These are phyloP conservation scores for Malania oleifera DNA, from an alignment of 164 flowering plant species.

Conservation along the genomic window DNA sequence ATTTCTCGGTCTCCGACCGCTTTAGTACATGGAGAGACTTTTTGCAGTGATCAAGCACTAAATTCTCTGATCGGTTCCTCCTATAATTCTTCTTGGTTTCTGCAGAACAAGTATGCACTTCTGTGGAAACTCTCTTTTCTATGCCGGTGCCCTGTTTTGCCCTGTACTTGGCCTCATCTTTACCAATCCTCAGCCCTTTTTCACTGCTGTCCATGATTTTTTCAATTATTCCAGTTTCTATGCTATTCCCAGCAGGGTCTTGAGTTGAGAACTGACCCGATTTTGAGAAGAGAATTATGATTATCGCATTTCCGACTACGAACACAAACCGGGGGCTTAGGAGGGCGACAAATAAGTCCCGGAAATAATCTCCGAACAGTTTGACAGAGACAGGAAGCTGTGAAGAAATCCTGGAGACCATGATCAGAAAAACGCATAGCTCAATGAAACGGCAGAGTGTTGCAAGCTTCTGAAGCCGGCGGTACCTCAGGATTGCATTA, in stretches of 20 bases:
- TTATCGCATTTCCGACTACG: conserved; percentile 48
- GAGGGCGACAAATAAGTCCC: conserved; percentile 19
- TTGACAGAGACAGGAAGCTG: conserved; percentile 36
- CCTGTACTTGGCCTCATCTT: conserved; percentile 13
- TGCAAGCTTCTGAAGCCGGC: conserved; percentile 1
- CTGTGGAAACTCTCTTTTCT: neutral
- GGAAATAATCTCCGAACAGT: conserved; percentile 34
- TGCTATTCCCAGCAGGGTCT: neutral
- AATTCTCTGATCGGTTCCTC: conserved; percentile 33
- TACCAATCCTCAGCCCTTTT: conserved; percentile 5
- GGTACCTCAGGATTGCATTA: neutral
- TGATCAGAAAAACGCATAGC: conserved; percentile 21
- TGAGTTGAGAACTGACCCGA: conserved; percentile 38
- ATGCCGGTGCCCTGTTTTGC: conserved; percentile 24
- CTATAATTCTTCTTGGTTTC: conserved; percentile 10
- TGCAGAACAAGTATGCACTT: neutral
- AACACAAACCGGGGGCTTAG: conserved; percentile 52
- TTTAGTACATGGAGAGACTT: conserved; percentile 7
- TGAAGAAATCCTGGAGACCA: conserved; percentile 30
- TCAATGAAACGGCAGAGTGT: conserved; percentile 28
- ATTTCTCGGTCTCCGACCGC: conserved; percentile 27
- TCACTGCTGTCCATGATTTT: conserved; percentile 39
- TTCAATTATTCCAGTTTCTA: conserved; percentile 27
- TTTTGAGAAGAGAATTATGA: conserved; percentile 41
- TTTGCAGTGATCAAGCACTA: neutral